phyloP scores from a whole-genome alignment of 1,284 basidiomycete species.

The Sporisorium graminicola region DNA sequence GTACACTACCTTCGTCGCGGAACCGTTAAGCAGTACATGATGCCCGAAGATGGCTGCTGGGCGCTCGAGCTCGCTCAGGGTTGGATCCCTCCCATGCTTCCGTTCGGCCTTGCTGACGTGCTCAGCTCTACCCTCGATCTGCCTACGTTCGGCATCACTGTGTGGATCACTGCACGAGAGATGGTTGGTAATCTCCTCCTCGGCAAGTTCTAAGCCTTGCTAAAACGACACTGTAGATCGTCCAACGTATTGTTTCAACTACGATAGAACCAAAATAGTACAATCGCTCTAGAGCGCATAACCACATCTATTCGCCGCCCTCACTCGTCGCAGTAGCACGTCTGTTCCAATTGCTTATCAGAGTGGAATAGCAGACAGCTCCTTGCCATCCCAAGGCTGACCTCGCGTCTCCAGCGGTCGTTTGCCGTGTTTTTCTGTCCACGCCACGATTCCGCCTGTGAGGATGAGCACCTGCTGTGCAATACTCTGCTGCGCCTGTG shows the following conservation, averaged over 20 bases:
- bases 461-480: slow-evolving; percentile 54
- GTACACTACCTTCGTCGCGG: slow-evolving; percentile 87
- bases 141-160: slow-evolving; percentile 83
- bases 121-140: slow-evolving; percentile 90
- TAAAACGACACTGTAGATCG: neutral
- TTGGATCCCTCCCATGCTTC: slow-evolving; percentile 74
- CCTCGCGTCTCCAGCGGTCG: slow-evolving; percentile 39
- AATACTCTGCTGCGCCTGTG: slow-evolving; percentile 28
- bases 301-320: neutral
- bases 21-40: slow-evolving; percentile 93
- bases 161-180: slow-evolving; percentile 77
- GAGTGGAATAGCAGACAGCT: slow-evolving; percentile 34
- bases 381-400: slow-evolving; percentile 43
- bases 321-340: neutral
- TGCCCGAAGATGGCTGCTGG: slow-evolving; percentile 89
- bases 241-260: neutral
- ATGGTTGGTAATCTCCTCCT: slow-evolving; percentile 64
- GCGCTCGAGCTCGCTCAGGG: slow-evolving; percentile 92
- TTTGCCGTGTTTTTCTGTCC: slow-evolving; percentile 49
- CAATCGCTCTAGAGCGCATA: neutral
- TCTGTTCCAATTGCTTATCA: slow-evolving; percentile 2
- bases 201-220: slow-evolving; percentile 36
- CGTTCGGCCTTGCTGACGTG: slow-evolving; percentile 89
- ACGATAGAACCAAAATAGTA: neutral
- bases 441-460: slow-evolving; percentile 63